Conservation (phyloP, 495 filamentous ascomycete genomes). For the Saxophila tyrrhenica region DNA sequence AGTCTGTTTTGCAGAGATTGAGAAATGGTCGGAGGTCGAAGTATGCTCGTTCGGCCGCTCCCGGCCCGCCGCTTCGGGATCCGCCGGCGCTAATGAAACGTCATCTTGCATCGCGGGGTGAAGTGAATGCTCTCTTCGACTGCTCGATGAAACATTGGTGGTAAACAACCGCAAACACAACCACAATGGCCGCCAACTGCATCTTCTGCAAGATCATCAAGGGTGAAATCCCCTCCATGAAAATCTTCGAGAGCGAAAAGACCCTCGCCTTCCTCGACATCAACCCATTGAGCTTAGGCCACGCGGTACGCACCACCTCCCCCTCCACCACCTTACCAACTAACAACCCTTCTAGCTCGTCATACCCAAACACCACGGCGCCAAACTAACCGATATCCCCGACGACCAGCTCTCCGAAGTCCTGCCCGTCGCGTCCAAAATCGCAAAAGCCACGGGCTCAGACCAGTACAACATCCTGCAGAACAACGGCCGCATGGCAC, state of each 20-base stretch:
- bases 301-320: constrained; percentile 31
- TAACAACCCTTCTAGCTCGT: constrained; percentile 54
- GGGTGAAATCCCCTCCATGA: constrained; percentile 94
- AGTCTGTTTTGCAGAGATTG: neutral
- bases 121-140: neutral
- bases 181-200: constrained; percentile 47
- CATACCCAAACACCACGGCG: constrained; percentile 92
- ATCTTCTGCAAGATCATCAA: constrained; percentile 99
- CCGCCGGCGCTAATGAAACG: neutral
- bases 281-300: constrained; percentile 73
- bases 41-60: neutral
- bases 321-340: constrained; percentile 1
- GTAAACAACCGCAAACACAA: neutral
- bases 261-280: constrained; percentile 96
- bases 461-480: constrained; percentile 86
- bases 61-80: neutral
- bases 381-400: constrained; percentile 84
- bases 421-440: constrained; percentile 79
- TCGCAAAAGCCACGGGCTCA: constrained; percentile 65
- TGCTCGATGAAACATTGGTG: constrained; percentile 1
- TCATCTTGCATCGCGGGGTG: neutral
- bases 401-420: constrained; percentile 71
- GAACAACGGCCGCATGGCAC: constrained; percentile 90
- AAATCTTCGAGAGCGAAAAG: constrained; percentile 87
- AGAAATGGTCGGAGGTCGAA: neutral